Conservation (phyloP, 208 protist genomes). For the Trypanosoma congolense region DNA sequence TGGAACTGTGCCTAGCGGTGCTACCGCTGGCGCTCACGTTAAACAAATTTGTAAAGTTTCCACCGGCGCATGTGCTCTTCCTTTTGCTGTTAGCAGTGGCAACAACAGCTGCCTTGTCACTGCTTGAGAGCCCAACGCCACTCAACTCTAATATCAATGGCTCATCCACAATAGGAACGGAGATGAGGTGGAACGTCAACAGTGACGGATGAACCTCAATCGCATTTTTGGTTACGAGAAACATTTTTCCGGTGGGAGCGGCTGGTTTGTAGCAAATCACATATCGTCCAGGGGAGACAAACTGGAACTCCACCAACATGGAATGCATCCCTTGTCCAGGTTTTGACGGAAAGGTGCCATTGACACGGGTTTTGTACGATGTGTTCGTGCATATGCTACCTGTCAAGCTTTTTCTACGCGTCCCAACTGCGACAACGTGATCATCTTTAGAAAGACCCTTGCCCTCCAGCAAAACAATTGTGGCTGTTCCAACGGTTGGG, state of each 20-base stretch:
- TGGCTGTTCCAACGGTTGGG: conserved; percentile 18
- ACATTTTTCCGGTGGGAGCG: conserved; percentile 11
- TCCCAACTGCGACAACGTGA: conserved; percentile 45
- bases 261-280: conserved; percentile 68
- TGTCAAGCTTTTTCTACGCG: too few relatives aligned
- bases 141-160: conserved; percentile 48
- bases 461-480: conserved; percentile 45
- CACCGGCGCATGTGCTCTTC: conserved; percentile 32
- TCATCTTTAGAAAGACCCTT: conserved; percentile 62
- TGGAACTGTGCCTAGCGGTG: conserved; percentile 42
- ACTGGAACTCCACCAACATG: conserved; percentile 36
- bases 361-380: conserved; percentile 49
- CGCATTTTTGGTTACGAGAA: conserved; percentile 37
- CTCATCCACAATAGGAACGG: conserved; percentile 33
- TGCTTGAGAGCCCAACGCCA: conserved; percentile 38
- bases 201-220: conserved; percentile 57
- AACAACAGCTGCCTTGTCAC: conserved; percentile 45
- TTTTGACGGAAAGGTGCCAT: conserved; percentile 10
- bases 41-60: conserved; percentile 32
- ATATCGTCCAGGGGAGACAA: conserved; percentile 44
- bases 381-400: conserved; percentile 68
- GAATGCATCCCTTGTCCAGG: conserved; percentile 15
- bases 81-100: conserved; percentile 8
- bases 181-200: conserved; percentile 38
- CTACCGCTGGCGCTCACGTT: conserved; percentile 33